Base-by-base conservation (phyloP, 2,329 filamentous ascomycete genomes). In the Penicillium sp. region DNA sequence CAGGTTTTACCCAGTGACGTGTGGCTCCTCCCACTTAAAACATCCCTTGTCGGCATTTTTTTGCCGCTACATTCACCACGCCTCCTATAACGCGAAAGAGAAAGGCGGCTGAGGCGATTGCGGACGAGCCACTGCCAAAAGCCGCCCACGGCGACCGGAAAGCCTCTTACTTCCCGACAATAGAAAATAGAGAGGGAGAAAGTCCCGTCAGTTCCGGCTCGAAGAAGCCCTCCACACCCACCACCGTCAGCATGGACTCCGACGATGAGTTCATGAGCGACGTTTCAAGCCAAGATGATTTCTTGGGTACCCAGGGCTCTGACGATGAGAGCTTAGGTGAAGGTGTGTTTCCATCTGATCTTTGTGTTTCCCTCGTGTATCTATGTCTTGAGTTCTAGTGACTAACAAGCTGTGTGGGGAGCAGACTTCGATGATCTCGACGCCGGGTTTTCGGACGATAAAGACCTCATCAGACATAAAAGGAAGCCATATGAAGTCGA, bases 251-350 rank as follows among this genome's bases (percentile, higher is more conserved):
- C 61, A 97, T 97, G 92, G 91, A 96, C 78, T 97, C 92, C 9
- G 93, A 97, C 67, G 91, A 97, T 69, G 93, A 97, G 58, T 92
- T 92, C 74, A 88, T 94, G 83, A 95, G 89, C 66, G 86, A 87
- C 69, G 81, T 87, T 66, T 93, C 90, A 40, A 96, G 89, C 69
- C 88, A 87, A 40, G 86, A 88, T 56, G 84, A 84, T 57, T 84
- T 90, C 57, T 82, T 88, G 60, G 89, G 71, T 42, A 75, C 69
- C 25, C 76, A 91, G 67, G 86, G 89, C 58, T 91, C 89, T 65
- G 91, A 90, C 52, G 90, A 91, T 66, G 87, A 78, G 57, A 79
- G 75, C 61, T 43, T 75, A 45, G 73, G 69, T 19, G 75, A 77
- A 58, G 75, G 74, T 77, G 53, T 42, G 72, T 64, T 19, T 45